Percentiles rank a stretch among this genome's conserved stretches.
phyloP scores from a whole-genome alignment of 140 eudicot species.

The Senecio squalidus region DNA sequence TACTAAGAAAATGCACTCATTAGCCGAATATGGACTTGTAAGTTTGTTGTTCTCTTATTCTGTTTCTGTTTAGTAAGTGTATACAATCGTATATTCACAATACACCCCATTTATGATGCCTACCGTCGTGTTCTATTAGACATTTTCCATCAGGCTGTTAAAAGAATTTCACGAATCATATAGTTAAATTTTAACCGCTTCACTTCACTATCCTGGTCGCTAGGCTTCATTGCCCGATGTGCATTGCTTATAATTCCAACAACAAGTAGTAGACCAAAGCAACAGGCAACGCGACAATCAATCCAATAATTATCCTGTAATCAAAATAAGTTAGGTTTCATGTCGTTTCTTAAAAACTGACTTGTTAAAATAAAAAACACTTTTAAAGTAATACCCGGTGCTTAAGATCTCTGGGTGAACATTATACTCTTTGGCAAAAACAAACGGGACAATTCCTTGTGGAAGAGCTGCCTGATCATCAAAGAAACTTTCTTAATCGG shows the following conservation, averaged over 20 bases:
- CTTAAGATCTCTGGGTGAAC: conserved; percentile 68
- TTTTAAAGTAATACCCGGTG: conserved; percentile 61
- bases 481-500: neutral
- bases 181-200: conserved; percentile 4
- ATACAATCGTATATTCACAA: too few relatives aligned
- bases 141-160: conserved; percentile 5
- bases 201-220: too few relatives aligned
- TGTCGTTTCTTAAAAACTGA: neutral
- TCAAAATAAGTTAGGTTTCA: neutral
- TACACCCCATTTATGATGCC: neutral
- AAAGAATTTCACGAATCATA: conserved; percentile 12
- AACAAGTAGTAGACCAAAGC: conserved; percentile 66
- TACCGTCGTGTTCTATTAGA: neutral
- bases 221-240: too few relatives aligned
- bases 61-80: too few relatives aligned
- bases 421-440: conserved; percentile 71
- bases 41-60: too few relatives aligned
- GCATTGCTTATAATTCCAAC: conserved; percentile 42
- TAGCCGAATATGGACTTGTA: too few relatives aligned
- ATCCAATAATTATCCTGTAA: conserved; percentile 59
- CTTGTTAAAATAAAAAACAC: neutral
- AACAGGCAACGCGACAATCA: conserved; percentile 64
- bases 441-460: conserved; percentile 89
- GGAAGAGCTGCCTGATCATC: conserved; percentile 77
- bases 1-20: too few relatives aligned